Base-by-base conservation (phyloP, 139 green algal species). In the Chlorella sp. region DNA sequence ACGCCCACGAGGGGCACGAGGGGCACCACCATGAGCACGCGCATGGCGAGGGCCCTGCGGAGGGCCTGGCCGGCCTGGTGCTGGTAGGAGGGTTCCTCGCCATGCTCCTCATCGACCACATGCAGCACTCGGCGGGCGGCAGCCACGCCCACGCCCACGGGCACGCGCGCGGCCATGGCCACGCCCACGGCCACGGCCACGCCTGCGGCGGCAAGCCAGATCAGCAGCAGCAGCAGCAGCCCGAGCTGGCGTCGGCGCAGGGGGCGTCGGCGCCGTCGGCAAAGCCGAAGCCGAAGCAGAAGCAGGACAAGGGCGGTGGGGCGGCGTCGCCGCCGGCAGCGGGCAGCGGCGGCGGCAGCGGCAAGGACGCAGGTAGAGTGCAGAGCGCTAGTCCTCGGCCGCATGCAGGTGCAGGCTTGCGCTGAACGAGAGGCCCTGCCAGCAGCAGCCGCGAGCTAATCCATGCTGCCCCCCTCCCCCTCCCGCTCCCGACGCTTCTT, bases 51-150 rank as follows among this genome's bases (percentile, higher is more conserved):
- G 51, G 62, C 31, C 67, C 43, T 35, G 67, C 77, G 45, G 76
- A 80, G 14, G 63, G 77, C 2, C n/a, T 73, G 38, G 64, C 77
- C 11, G 85, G 85, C 19, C 58, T 85, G 41, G 80, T 76, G 9
- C 82, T 90, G 3, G 72, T 89, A 3, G 43, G 27, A 19, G 85
- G 85, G 46, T 90, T 90, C 42, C 31, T 90, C 56, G 67, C 55
- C 1, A 90, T 90, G 85, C 53, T 89, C 42, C 51, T 89, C 8
- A 67, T 90, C 3, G 84, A 90, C 36, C 79, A 82, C 8, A 5
- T 81, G 35, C 84, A 88, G 58, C 70, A 67, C 53, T 58, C 56
- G 31, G 46, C 59, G 21, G 77, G 79, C 41, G 77, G 77, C 38
- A 55, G 38, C 53, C 77, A 82, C 56, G 21, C 27, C 33, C 67